phyloP scores from a whole-genome alignment of 1,284 basidiomycete genomes.

The Schizophyllum commune region DNA sequence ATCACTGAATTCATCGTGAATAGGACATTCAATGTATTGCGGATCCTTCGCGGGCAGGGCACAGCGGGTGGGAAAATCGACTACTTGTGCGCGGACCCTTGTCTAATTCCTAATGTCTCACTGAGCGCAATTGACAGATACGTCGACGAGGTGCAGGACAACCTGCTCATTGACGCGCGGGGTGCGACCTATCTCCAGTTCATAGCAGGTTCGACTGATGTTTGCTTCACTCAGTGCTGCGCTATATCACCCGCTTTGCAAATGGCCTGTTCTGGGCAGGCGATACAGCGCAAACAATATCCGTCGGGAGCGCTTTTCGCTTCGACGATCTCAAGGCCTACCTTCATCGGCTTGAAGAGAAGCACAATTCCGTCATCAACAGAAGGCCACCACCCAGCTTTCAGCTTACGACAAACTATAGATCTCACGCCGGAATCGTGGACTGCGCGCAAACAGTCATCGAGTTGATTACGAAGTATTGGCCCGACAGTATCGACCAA shows the following conservation, averaged over 20 bases:
- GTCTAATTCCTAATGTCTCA: too few relatives aligned
- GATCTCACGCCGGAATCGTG: conserved; percentile 66
- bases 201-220: neutral
- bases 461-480: conserved; percentile 52
- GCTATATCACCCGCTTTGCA: conserved; percentile 51
- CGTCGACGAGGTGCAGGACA: conserved; percentile 70
- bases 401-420: conserved; percentile 58
- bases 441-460: conserved; percentile 59
- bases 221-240: conserved; percentile 40
- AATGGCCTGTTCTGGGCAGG: conserved; percentile 73
- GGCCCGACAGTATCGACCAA: conserved; percentile 59
- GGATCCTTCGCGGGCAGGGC: conserved; percentile 23
- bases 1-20: conserved; percentile 8
- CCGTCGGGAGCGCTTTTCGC: conserved; percentile 60
- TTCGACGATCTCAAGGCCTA: conserved; percentile 69
- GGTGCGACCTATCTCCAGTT: conserved; percentile 30
- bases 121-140: too few relatives aligned
- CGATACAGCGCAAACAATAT: conserved; percentile 73
- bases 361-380: neutral
- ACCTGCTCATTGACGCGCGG: conserved; percentile 56
- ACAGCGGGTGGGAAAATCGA: conserved; percentile 40
- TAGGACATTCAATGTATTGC: conserved; percentile 48
- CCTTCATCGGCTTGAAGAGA: conserved; percentile 50
- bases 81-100: conserved; percentile 27
- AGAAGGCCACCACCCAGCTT: conserved; percentile 36